Percentiles rank a stretch among this genome's conserved stretches.
phyloP scores from a whole-genome alignment of 2,329 filamentous ascomycete genomes.

The Curvularia hawaiiensis region DNA sequence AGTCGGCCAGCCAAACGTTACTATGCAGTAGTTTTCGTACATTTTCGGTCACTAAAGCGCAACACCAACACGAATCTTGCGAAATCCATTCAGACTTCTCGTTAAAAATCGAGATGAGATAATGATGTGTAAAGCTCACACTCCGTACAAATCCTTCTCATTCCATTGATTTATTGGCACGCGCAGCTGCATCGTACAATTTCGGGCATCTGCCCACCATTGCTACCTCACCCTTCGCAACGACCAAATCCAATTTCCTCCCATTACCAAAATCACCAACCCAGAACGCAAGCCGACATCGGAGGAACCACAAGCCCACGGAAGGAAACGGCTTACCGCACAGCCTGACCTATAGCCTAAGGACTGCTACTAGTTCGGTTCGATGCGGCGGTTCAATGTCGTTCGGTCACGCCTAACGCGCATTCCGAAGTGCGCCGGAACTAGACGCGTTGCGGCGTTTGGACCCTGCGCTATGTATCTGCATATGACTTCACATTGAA shows the following conservation, averaged over 20 bases:
- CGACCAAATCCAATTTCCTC: not conserved
- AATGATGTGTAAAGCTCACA: not conserved
- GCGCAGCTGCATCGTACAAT: not conserved
- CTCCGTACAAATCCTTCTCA: not conserved
- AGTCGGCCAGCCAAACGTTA: not conserved
- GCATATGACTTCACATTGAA: constrained; percentile 2
- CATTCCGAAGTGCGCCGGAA: constrained; percentile 1
- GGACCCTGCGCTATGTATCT: not conserved
- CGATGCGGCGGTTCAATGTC: not conserved
- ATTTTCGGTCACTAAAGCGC: not conserved
- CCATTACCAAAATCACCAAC: not conserved
- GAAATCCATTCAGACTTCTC: not conserved
- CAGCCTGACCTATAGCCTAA: not conserved
- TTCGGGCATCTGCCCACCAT: not conserved
- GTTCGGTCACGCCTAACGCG: not conserved
- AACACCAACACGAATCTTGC: not conserved
- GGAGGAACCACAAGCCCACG: not conserved
- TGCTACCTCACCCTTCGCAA: not conserved
- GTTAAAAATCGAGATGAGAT: not conserved
- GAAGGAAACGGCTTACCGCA: not conserved
- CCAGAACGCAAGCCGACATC: not conserved
- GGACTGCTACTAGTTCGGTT: not conserved
- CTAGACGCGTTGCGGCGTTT: not conserved
- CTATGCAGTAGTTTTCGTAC: not conserved
- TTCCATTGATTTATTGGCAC: not conserved